phyloP scores from a whole-genome alignment of 176 grass and related monocot species.

The Oryza glaberrima region DNA sequence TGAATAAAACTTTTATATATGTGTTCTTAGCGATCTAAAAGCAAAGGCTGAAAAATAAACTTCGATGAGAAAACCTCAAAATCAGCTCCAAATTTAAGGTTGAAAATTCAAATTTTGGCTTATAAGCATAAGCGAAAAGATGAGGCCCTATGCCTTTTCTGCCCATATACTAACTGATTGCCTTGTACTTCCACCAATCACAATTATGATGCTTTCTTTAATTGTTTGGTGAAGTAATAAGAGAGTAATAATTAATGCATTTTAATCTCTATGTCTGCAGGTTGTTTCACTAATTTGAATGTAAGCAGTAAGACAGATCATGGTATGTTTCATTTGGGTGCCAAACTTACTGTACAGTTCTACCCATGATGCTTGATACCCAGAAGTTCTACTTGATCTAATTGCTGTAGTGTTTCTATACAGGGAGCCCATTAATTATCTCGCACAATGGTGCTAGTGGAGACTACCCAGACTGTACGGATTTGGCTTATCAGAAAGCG shows the following conservation, averaged over 20 bases:
- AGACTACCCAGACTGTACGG: conserved; percentile 79
- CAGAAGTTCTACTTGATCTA: conserved; percentile 15
- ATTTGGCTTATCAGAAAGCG: conserved; percentile 69
- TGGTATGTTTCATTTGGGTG: conserved; percentile 60
- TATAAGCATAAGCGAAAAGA: too few relatives aligned
- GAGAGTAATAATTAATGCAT: conserved; percentile 13
- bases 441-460: conserved; percentile 87
- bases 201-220: not conserved
- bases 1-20: too few relatives aligned
- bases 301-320: conserved; percentile 51
- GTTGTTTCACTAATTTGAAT: conserved; percentile 71
- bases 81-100: too few relatives aligned
- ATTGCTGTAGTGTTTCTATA: conserved; percentile 17
- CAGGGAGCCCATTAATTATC: conserved; percentile 73
- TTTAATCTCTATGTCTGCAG: conserved; percentile 57
- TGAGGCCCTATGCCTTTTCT: not conserved
- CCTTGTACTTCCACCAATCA: not conserved
- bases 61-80: too few relatives aligned
- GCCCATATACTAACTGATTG: not conserved
- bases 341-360: conserved; percentile 20
- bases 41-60: too few relatives aligned
- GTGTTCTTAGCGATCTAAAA: too few relatives aligned
- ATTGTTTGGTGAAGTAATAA: conserved; percentile 7
- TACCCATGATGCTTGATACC: not conserved
- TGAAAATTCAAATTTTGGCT: too few relatives aligned